Evolutionary conservation across 2,329 filamentous ascomycete species (phyloP), one percentile per base, ranked within the genome.

Genomic region (Fusarium brachygibbosum): DNA sequence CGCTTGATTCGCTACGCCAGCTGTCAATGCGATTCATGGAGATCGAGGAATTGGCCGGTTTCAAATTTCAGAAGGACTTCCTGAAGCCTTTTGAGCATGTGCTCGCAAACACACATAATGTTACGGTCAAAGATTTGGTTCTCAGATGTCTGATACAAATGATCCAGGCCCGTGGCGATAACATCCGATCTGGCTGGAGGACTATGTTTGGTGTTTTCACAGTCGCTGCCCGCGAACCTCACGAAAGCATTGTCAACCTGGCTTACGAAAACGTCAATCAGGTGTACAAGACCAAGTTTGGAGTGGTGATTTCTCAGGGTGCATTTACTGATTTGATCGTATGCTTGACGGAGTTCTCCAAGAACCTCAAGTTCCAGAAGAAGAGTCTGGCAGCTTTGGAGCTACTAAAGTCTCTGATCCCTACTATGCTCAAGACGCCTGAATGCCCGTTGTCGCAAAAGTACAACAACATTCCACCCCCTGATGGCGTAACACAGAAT

Each of bases 61-160:
- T 99, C 87, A 98, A 98, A 79, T 99, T 99, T 77, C 96, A 99
- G 75, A 99, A 99, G 79, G 95, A 99, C 78, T 99, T 99, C 79
- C 82, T 99, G 55, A 98, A 98, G 80, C 96, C 97, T 0, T 99
- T 99, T 74, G 95, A 99, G 82, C 93, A 98, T 78, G 94, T 99
- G 73, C 93, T 99, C 83, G 91, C 92, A 60, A 98, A 99, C 78
- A 96, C 94, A 41, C 93, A 86, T 68, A 93, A 96, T 68, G 90
- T 97, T 19, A 90, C 93, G 1, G 96, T 99, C 74, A 99, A 99
- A 80, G 96, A 99, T 74, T 95, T 99, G 91, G 93, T 97, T 45
- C 83, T 99, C 25, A 90, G 95, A 42, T 99, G 97, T 77, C 84
- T 99, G 65, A 97, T 98, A 58, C 97, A 99, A 80, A 99, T 99